phyloP scores from a whole-genome alignment of 2,329 filamentous ascomycete genomes.

The Beauveria sp. region DNA sequence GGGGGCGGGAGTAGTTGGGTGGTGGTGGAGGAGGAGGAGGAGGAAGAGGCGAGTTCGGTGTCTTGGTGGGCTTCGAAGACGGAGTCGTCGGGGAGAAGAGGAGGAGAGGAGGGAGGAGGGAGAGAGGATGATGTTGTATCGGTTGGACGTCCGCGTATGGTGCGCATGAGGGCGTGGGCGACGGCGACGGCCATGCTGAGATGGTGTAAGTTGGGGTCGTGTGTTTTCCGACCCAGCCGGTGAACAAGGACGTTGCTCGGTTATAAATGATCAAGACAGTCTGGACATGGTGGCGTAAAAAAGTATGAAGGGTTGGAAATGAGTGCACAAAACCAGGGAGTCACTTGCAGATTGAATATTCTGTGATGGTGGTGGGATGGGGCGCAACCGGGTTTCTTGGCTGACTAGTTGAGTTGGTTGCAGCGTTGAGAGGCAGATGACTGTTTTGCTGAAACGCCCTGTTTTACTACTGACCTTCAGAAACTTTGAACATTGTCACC shows the following conservation, averaged over 20 bases:
- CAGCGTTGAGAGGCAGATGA: too few species aligned
- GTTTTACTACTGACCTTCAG: too few species aligned
- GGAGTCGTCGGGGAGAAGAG: not conserved
- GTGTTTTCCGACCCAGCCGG: too few species aligned
- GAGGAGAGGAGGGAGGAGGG: not conserved
- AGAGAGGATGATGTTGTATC: not conserved
- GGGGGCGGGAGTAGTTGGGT: not conserved
- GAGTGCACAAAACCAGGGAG: too few species aligned
- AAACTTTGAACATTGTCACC: too few species aligned
- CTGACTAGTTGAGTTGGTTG: too few species aligned
- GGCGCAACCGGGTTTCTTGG: too few species aligned
- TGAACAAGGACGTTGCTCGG: not conserved
- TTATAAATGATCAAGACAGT: not conserved
- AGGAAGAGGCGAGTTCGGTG: not conserved
- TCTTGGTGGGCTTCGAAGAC: not conserved
- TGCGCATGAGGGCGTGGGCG: conserved; percentile 3
- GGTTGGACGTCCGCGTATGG: not conserved
- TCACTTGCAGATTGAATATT: too few species aligned
- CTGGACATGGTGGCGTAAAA: not conserved
- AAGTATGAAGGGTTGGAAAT: not conserved
- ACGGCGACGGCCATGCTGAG: conserved; percentile 2
- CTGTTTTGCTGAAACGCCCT: too few species aligned
- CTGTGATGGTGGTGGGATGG: too few species aligned
- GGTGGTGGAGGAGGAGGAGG: not conserved
- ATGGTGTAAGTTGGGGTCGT: not conserved